phyloP scores from a whole-genome alignment of 1,139 yeast species.

The Komagataea norvegica region DNA sequence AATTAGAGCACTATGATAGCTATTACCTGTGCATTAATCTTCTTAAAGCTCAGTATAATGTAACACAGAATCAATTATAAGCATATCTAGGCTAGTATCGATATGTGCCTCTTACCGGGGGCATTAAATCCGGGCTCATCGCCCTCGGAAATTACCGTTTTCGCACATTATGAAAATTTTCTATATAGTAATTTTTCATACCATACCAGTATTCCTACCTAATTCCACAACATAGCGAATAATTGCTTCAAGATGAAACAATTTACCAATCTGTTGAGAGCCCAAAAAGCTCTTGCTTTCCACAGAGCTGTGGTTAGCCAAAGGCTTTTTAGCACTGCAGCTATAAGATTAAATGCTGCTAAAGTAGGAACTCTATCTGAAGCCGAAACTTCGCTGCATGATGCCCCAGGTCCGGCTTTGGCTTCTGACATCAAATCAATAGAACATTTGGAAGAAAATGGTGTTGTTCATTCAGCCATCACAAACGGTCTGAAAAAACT shows the following conservation, averaged over 20 bases:
- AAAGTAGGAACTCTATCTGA: too few species aligned
- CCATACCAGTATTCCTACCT: too few species aligned
- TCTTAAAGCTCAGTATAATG: too few species aligned
- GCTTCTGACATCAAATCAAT: slow-evolving; percentile 21
- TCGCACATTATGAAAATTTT: background rate
- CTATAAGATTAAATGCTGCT: slow-evolving; percentile 2
- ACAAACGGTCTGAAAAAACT: slow-evolving; percentile 36
- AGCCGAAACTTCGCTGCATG: background rate
- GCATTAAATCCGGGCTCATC: too few species aligned
- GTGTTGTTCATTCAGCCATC: slow-evolving; percentile 17
- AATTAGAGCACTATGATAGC: too few species aligned
- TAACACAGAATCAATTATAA: too few species aligned
- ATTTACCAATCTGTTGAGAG: background rate
- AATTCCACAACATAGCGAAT: too few species aligned
- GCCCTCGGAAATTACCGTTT: slow-evolving; percentile 2
- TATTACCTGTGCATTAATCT: too few species aligned
- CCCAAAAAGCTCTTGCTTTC: background rate
- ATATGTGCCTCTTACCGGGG: too few species aligned
- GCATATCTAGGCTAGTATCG: too few species aligned
- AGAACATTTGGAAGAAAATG: slow-evolving; percentile 12
- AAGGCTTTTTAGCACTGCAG: slow-evolving; percentile 1
- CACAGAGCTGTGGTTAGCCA: background rate
- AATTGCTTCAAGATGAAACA: background rate
- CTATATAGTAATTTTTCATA: too few species aligned
- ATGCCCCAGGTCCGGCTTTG: slow-evolving; percentile 1